Conservation (phyloP, 768 basidiomycete species). For the Phaffia tasmanica region DNA sequence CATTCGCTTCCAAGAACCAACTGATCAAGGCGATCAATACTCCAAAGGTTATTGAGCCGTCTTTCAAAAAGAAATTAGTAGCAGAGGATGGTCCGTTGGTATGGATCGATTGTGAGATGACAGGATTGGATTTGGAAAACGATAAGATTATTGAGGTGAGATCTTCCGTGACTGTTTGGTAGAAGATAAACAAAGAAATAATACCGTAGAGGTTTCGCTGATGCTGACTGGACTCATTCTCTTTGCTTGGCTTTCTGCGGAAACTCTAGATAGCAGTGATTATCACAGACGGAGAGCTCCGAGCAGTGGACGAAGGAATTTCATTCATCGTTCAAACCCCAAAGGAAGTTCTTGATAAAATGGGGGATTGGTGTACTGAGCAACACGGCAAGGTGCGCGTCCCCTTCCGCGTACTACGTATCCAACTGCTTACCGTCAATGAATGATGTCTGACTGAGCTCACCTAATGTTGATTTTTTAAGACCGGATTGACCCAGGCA, state of each 20-base stretch:
- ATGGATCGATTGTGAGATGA: constrained; percentile 27
- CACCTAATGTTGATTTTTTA: background rate
- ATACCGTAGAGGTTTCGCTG: background rate
- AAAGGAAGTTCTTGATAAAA: constrained; percentile 64
- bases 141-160: constrained; percentile 24
- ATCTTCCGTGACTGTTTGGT: background rate
- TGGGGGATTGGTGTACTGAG: constrained; percentile 76
- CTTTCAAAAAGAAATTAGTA: no score
- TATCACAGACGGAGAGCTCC: constrained; percentile 74
- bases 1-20: no score
- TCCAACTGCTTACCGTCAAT: background rate
- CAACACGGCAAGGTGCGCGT: constrained; percentile 51
- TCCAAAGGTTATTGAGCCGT: no score
- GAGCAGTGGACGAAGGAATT: constrained; percentile 68
- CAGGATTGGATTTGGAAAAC: constrained; percentile 18
- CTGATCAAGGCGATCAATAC: no score
- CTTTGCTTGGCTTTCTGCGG: background rate
- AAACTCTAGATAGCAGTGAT: constrained; percentile 59
- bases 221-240: background rate
- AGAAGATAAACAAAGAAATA: background rate
- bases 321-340: constrained; percentile 63
- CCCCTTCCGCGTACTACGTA: constrained; percentile 35
- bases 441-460: background rate
- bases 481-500: constrained; percentile 69
- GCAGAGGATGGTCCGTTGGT: constrained; percentile 19